phyloP scores from a whole-genome alignment of 2,329 filamentous ascomycete genomes.

The Tolypocladium inflatum region DNA sequence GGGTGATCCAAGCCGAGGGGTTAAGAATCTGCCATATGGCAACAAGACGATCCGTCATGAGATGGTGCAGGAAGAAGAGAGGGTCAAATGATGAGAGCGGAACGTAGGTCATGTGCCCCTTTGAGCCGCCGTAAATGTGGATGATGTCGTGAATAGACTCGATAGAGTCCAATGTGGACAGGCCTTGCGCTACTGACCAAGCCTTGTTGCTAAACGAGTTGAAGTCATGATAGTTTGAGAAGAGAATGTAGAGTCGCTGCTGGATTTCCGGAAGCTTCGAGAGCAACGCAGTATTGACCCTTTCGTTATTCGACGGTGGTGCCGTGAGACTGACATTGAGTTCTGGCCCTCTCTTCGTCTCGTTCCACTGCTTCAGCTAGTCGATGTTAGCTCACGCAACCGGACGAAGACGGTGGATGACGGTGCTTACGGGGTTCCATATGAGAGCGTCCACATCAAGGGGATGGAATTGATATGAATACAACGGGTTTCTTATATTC shows the following conservation, averaged over 20 bases:
- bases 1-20: constrained; percentile 55
- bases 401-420: constrained; percentile 5
- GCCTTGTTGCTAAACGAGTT: constrained; percentile 61
- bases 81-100: constrained; percentile 72
- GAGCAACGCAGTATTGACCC: constrained; percentile 36
- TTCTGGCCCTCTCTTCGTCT: constrained; percentile 49
- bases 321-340: constrained; percentile 14
- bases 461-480: constrained; percentile 50
- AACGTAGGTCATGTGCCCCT: constrained; percentile 61
- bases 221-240: constrained; percentile 59
- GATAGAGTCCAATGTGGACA: constrained; percentile 50
- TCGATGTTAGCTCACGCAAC: background rate
- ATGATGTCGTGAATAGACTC: constrained; percentile 56
- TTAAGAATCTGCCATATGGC: constrained; percentile 71
- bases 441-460: constrained; percentile 49
- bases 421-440: constrained; percentile 44
- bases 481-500: constrained; percentile 52
- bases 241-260: constrained; percentile 56
- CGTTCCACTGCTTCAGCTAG: constrained; percentile 49
- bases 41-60: constrained; percentile 65
- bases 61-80: constrained; percentile 68
- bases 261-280: constrained; percentile 43
- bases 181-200: constrained; percentile 39
- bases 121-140: constrained; percentile 47
- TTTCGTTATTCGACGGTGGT: constrained; percentile 47